phyloP scores from a whole-genome alignment of 257 asterid species.

The Capsicum pubescens region DNA sequence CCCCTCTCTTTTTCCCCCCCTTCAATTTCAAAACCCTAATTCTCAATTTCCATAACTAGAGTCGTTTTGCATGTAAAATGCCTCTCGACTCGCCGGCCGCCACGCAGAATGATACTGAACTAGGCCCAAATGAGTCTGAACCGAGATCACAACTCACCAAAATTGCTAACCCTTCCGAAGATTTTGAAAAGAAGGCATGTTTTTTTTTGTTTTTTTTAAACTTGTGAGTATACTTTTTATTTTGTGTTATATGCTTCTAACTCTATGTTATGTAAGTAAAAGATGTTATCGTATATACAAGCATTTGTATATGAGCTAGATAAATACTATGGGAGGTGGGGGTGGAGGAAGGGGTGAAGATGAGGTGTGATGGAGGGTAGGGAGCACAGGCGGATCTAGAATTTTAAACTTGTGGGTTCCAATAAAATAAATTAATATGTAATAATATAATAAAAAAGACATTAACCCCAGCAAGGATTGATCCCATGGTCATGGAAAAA shows the following conservation, averaged over 20 bases:
- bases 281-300: too few relatives aligned
- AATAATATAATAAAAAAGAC: too few relatives aligned
- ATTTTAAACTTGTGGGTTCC: too few relatives aligned
- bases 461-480: too few relatives aligned
- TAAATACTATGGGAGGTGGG: too few relatives aligned
- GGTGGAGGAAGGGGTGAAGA: too few relatives aligned
- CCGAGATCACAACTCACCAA: constrained; percentile 51
- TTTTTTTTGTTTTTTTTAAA: not conserved
- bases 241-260: not conserved
- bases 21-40: constrained; percentile 25
- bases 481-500: too few relatives aligned
- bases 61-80: constrained; percentile 30
- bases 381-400: too few relatives aligned
- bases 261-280: not conserved
- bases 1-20: not conserved
- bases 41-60: not conserved
- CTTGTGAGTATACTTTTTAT: not conserved
- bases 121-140: constrained; percentile 39
- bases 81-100: constrained; percentile 25
- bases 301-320: too few relatives aligned
- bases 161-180: constrained; percentile 58
- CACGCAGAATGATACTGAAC: constrained; percentile 24
- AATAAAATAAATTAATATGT: too few relatives aligned
- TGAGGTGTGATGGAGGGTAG: too few relatives aligned
- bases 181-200: constrained; percentile 55